Evolutionary conservation across 1,284 basidiomycete genomes (phyloP).

Genomic region (Fomitopsis schrenkii): DNA sequence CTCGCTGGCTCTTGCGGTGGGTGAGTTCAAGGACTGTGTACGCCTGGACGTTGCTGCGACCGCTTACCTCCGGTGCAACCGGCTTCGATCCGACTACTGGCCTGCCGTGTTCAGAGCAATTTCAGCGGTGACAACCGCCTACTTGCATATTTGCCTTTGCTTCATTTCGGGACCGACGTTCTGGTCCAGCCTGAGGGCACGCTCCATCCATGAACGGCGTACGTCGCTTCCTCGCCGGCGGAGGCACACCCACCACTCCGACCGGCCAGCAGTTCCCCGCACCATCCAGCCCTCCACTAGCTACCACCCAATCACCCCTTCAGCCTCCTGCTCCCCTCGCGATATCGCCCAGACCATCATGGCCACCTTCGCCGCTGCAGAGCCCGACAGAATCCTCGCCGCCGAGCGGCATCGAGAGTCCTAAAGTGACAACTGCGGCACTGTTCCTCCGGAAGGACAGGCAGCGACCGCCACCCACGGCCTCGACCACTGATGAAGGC

Average conservation of each 20-base stretch:
- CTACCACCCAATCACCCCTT: conserved; percentile 14
- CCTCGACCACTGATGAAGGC: conserved; percentile 20
- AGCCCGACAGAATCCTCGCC: conserved; percentile 20
- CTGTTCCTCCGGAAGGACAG: conserved; percentile 54
- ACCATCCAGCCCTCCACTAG: conserved; percentile 21
- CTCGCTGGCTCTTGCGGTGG: not conserved
- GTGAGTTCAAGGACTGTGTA: not conserved
- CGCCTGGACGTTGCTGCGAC: not conserved
- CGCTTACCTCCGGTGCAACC: not conserved
- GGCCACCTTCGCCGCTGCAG: conserved; percentile 36
- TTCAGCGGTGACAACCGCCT: conserved; percentile 12
- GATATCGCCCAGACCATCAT: conserved; percentile 35
- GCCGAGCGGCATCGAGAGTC: conserved; percentile 21
- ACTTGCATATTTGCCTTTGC: not conserved
- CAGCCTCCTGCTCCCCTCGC: conserved; percentile 19
- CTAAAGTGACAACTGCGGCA: conserved; percentile 37
- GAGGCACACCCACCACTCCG: conserved; percentile 26
- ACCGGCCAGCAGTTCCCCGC: conserved; percentile 15
- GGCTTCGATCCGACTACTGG: not conserved
- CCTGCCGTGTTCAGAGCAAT: not conserved
- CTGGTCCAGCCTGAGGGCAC: not conserved
- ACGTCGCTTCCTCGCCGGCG: conserved; percentile 57
- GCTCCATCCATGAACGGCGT: conserved; percentile 61
- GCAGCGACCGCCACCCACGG: conserved; percentile 25
- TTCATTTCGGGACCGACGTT: not conserved